A percentile compares a stretch with the other conserved stretches of the same genome.
phyloP scores from a whole-genome alignment of 495 filamentous ascomycete species.

The Neurospora tetrasperma region DNA sequence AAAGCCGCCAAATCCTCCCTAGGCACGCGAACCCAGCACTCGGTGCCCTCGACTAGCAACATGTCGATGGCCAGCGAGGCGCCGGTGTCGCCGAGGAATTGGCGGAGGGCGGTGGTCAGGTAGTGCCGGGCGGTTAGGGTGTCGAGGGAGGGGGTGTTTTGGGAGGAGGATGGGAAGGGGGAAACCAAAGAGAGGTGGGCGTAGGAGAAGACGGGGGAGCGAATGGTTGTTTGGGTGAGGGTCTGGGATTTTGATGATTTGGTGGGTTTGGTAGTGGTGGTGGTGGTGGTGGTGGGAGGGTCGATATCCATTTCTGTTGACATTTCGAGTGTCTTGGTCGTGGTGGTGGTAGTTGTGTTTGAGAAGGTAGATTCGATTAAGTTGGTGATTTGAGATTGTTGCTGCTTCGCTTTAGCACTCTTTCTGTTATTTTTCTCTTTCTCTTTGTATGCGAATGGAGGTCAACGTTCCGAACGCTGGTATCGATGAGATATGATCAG shows the following conservation, averaged over 20 bases:
- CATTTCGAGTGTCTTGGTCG: background rate
- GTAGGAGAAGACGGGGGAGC: conserved; percentile 29
- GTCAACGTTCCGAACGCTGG: no score
- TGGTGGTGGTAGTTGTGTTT: background rate
- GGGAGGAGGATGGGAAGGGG: background rate
- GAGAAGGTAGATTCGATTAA: background rate
- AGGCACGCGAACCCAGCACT: conserved; percentile 69
- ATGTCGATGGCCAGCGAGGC: conserved; percentile 73
- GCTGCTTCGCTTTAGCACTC: background rate
- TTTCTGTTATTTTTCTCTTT: no score
- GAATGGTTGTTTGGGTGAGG: conserved; percentile 27
- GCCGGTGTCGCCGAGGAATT: conserved; percentile 73
- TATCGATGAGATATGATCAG: background rate
- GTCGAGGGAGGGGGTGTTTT: conserved; percentile 40
- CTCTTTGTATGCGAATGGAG: no score
- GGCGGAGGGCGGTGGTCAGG: conserved; percentile 60
- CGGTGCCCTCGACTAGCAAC: conserved; percentile 46
- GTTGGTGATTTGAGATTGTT: background rate
- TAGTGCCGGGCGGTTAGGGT: conserved; percentile 62
- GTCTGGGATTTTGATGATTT: conserved; percentile 2
- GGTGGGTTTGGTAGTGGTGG: background rate
- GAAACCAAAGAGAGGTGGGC: conserved; percentile 28
- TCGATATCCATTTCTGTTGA: conserved; percentile 11
- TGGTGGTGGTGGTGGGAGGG: background rate
- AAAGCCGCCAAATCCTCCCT: conserved; percentile 49